Evolutionary conservation across 805 yeast genomes (phyloP), one percentile per base, ranked within the genome.

Genomic region (Schwanniomyces vanrijiae): DNA sequence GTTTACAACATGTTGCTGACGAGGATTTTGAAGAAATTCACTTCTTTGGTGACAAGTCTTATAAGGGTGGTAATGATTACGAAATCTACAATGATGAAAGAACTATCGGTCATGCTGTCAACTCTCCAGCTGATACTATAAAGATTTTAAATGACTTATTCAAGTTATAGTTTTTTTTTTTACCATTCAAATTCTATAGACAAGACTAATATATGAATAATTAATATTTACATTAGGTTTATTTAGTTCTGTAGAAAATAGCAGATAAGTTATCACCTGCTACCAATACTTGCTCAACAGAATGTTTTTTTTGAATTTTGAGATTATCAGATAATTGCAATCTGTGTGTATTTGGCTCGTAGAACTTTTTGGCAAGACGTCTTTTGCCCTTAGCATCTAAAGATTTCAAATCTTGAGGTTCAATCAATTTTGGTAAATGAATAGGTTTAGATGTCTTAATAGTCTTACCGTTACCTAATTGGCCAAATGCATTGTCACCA

Each of bases 21-120:
- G 97, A 92, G 73, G 83, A 86, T 55, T 94, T 91, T 77, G 78
- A 83, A 63, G 80, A 82, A 60, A 90, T 94, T 62, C 98, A 94
- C 78, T 94, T 94, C 84, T 94, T 94, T 66, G 99, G 99, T 75
- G 99, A 94, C 81, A 94, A 94, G 81, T 81, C 96, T 56, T 87
- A 87, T 79, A 71, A 83, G 75, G 99, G 99, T 66, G 99, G 99
- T 76, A 94, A 94, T 75, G 99, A 94, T 77, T 94, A 86, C 75
- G 99, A 94, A 81, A 94, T 94, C 71, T 94, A 86, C 79, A 77
- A 68, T 61, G 99, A 94, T 70, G 70, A 76, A 46, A 89, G 99
- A 83, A 91, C 97, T 55, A 84, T 88, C 54, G 99, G 99, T 61
- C 98, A 94, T 66, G 83, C 97, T 51, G 98, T 94, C 57, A 78